Base-by-base conservation (phyloP, 2,329 filamentous ascomycete genomes). In the Aspergillus sclerotialis region DNA sequence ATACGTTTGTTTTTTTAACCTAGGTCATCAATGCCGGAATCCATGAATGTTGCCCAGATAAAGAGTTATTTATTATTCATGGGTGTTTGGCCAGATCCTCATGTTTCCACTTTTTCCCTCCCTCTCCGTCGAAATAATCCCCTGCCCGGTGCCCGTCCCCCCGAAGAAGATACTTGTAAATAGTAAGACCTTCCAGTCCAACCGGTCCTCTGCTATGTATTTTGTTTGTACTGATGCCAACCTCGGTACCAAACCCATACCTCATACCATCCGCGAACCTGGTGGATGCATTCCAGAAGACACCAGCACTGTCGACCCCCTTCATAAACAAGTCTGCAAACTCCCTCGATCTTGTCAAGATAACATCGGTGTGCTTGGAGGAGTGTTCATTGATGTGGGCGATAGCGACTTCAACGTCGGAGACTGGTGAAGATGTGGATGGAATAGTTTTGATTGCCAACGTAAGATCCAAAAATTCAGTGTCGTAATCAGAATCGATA, bases 141-240 rank as follows among this genome's bases (percentile, higher is more conserved):
- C 75, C 75, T 14, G 85, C 86, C n/a, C 80, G 72, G 47, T 98
- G 92, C 7, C 89, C 92, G 39, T 76, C 69, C 1, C 90, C 92
- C 24, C 84, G 72, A 43, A 98, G 73, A 61, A 92, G 78, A 70
- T 95, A 98, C 70, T 95, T 95, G 68, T 98, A 95, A 43, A 96
- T 96, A 58, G 87, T 94, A 59, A 98, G 64, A 1, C 92, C 92
- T 55, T 96, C 92, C 33, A 98, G 68, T 1, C 92, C 92, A 5
- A 98, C 92, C 0, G 92, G 92, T 0, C 92, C 92, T 32, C 92
- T 73, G 1, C 86, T 84, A 59, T 98, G 92, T 44, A 98, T 94
- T 70, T 96, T 98, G 70, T 95, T 98, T 32, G 92, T 98, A 67
- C 85, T 93, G 64, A 98, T 96, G 35, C 92, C 92, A 15, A 98